Percentiles rank a stretch among this genome's conserved stretches.
These are phyloP conservation scores for Phytomonas sp. DNA, from an alignment of 208 protist genomes.

Conservation along the genomic window DNA sequence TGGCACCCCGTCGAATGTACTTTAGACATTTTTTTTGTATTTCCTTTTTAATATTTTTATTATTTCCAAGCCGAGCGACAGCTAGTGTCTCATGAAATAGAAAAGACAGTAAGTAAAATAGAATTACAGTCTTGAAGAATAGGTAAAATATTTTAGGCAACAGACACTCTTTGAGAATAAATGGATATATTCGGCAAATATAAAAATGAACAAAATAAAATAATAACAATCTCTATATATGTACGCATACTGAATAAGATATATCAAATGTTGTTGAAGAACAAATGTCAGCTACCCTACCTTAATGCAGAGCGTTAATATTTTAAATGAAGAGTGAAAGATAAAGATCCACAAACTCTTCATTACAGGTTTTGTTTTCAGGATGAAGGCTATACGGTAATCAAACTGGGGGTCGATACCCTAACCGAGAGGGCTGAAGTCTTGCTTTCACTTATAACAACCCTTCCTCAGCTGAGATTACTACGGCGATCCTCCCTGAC, in stretches of 20 bases:
- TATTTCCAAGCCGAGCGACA: conserved; percentile 4
- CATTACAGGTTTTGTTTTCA: not conserved
- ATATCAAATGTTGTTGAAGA: not conserved
- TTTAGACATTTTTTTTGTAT: conserved; percentile 8
- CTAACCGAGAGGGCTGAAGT: not conserved
- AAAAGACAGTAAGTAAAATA: conserved; percentile 1
- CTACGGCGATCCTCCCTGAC: not conserved
- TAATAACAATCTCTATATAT: no score
- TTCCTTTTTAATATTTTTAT: conserved; percentile 4
- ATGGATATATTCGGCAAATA: not conserved
- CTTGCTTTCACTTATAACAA: not conserved
- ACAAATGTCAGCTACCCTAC: not conserved
- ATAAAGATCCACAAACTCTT: no score
- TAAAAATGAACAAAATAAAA: no score
- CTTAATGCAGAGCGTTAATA: not conserved
- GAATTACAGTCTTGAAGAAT: not conserved
- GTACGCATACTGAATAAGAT: not conserved
- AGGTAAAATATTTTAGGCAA: not conserved
- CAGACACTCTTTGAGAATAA: conserved; percentile 2
- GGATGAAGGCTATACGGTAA: not conserved
- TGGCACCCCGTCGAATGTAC: not conserved
- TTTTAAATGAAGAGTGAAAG: not conserved
- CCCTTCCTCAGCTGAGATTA: not conserved
- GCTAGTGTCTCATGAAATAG: conserved; percentile 1
- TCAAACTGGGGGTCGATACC: not conserved